A percentile compares a stretch with the other conserved stretches of the same genome.
Conservation (phyloP, 1,284 basidiomycete genomes). For the Pseudozyma sp. region DNA sequence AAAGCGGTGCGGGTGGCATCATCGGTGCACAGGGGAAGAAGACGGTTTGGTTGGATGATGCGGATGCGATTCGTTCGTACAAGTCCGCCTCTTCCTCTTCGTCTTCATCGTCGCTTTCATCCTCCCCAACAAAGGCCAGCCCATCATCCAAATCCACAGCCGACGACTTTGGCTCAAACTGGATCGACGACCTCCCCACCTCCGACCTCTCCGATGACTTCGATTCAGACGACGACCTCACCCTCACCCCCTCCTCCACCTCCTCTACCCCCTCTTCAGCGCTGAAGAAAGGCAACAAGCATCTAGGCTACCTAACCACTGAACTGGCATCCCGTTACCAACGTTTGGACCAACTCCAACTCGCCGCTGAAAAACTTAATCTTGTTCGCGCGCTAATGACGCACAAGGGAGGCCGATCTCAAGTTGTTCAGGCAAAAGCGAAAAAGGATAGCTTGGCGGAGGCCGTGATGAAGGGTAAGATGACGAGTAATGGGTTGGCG, state of each 20-base stretch:
- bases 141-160: neutral
- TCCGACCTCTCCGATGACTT: constrained; percentile 5
- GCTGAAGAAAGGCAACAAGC: constrained; percentile 50
- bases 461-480: constrained; percentile 48
- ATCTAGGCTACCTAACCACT: constrained; percentile 53
- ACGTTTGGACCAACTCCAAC: constrained; percentile 52
- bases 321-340: constrained; percentile 56
- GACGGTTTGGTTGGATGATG: constrained; percentile 65
- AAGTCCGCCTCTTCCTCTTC: constrained; percentile 7
- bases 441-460: constrained; percentile 31
- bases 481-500: constrained; percentile 53
- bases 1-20: constrained; percentile 10
- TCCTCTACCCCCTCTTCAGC: constrained; percentile 4
- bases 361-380: constrained; percentile 56
- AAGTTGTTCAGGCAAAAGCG: constrained; percentile 26
- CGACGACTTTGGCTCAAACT: constrained; percentile 10
- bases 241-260: constrained; percentile 1
- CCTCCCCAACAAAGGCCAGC: neutral
- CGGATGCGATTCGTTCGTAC: constrained; percentile 42
- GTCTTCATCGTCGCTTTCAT: neutral
- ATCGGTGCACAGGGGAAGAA: constrained; percentile 61
- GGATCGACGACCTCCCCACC: constrained; percentile 42
- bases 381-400: constrained; percentile 61
- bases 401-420: constrained; percentile 39
- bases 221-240: constrained; percentile 18